These are phyloP conservation scores for Avicennia marina DNA, from an alignment of 257 asterid species.

Conservation along the genomic window DNA sequence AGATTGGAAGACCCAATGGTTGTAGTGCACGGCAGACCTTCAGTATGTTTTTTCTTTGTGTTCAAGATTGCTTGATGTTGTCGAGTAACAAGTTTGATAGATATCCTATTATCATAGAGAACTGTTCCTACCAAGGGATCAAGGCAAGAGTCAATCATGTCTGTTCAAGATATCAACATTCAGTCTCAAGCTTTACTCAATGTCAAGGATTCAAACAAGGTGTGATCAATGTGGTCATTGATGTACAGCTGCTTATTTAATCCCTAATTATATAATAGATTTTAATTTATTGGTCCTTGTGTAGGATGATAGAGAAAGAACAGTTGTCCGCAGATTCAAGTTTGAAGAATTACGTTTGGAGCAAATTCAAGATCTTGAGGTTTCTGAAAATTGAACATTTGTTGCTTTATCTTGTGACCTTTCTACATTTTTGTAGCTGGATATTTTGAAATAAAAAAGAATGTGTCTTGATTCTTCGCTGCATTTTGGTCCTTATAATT, in stretches of 20 bases:
- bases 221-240: slow-evolving; percentile 10
- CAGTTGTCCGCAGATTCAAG: slow-evolving; percentile 80
- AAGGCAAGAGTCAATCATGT: slow-evolving; percentile 68
- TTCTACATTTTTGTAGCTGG: background rate
- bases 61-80: slow-evolving; percentile 9
- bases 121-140: slow-evolving; percentile 62
- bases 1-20: slow-evolving; percentile 65
- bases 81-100: slow-evolving; percentile 2
- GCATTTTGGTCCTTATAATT: no score
- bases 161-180: slow-evolving; percentile 76
- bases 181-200: slow-evolving; percentile 82
- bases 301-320: slow-evolving; percentile 95
- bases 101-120: slow-evolving; percentile 42
- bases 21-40: slow-evolving; percentile 54
- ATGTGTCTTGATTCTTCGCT: slow-evolving; percentile 16
- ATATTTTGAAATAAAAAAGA: slow-evolving; percentile 15
- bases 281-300: slow-evolving; percentile 12
- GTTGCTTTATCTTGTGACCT: slow-evolving; percentile 9
- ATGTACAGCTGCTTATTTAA: background rate
- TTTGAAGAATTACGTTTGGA: slow-evolving; percentile 90
- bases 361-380: slow-evolving; percentile 99
- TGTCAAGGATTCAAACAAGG: slow-evolving; percentile 91
- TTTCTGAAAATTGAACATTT: slow-evolving; percentile 29
- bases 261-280: background rate
- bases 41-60: slow-evolving; percentile 44